Conservation (phyloP, 306 rosid species). For the Acacia acuminata region DNA sequence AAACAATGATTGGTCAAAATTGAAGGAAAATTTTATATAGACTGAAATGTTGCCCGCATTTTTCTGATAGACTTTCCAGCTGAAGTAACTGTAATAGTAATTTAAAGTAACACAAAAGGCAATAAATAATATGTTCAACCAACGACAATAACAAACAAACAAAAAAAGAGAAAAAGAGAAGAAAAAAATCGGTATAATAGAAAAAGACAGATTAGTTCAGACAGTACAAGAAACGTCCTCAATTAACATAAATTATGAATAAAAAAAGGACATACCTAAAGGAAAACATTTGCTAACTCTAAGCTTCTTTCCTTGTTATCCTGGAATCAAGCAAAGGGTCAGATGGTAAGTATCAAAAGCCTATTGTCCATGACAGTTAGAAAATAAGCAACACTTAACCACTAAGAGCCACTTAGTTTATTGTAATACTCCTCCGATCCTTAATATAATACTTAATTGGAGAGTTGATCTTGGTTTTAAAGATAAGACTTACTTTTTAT, state of each 20-base stretch:
- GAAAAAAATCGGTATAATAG: neutral
- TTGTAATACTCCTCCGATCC: neutral
- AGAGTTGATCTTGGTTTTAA: too few relatives aligned
- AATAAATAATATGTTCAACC: neutral
- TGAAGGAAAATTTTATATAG: conserved; percentile 30
- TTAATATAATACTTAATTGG: too few relatives aligned
- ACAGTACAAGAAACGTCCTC: neutral
- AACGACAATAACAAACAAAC: neutral
- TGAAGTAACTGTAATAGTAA: conserved; percentile 27
- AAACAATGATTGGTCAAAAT: conserved; percentile 15
- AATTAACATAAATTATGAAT: conserved; percentile 2
- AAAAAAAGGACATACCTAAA: conserved; percentile 39
- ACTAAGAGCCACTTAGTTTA: neutral
- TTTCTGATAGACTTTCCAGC: conserved; percentile 31
- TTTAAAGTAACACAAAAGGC: neutral
- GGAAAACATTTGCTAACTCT: conserved; percentile 34
- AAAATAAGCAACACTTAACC: neutral
- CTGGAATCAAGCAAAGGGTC: conserved; percentile 47
- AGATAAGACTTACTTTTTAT: too few relatives aligned
- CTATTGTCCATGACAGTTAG: neutral
- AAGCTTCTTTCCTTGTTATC: conserved; percentile 93
- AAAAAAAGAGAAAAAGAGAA: too few relatives aligned
- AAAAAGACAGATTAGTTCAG: neutral
- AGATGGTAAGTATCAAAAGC: conserved; percentile 8
- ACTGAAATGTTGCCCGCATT: conserved; percentile 30